Percentiles rank a stretch among this genome's conserved stretches.
These are phyloP conservation scores for Herpetospermum pedunculosum DNA, from an alignment of 306 rosid species.

Conservation along the genomic window DNA sequence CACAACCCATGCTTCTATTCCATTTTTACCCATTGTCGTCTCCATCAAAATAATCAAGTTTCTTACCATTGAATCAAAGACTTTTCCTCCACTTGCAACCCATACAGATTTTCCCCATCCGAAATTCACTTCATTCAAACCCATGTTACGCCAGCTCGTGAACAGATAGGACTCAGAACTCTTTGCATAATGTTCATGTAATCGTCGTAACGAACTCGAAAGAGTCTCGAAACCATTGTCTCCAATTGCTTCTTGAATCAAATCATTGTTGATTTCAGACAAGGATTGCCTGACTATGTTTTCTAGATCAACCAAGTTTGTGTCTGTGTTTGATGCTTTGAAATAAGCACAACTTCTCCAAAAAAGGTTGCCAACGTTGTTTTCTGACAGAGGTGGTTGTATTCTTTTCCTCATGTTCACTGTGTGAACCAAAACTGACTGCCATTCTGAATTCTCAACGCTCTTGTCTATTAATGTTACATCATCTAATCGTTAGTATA, in stretches of 20 bases:
- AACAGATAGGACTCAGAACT: neutral
- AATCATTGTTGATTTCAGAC: neutral
- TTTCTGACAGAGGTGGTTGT: neutral
- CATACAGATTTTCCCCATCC: slow-evolving; percentile 1
- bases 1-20: neutral
- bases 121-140: neutral
- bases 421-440: neutral
- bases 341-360: neutral
- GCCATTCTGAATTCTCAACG: neutral
- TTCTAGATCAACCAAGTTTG: neutral
- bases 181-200: neutral
- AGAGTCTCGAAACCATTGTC: neutral
- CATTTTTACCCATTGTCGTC: neutral
- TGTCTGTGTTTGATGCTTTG: neutral
- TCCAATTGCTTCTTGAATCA: neutral
- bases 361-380: neutral
- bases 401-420: neutral
- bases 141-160: slow-evolving; percentile 3
- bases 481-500: neutral
- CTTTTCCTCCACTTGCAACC: neutral
- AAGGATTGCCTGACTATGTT: neutral
- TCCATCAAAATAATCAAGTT: neutral
- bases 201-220: neutral
- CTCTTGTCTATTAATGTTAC: neutral
- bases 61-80: neutral